A percentile compares a stretch with the other conserved stretches of the same genome.
phyloP scores from a whole-genome alignment of 768 basidiomycete genomes.

The Tylopilus cervinicoccineus region DNA sequence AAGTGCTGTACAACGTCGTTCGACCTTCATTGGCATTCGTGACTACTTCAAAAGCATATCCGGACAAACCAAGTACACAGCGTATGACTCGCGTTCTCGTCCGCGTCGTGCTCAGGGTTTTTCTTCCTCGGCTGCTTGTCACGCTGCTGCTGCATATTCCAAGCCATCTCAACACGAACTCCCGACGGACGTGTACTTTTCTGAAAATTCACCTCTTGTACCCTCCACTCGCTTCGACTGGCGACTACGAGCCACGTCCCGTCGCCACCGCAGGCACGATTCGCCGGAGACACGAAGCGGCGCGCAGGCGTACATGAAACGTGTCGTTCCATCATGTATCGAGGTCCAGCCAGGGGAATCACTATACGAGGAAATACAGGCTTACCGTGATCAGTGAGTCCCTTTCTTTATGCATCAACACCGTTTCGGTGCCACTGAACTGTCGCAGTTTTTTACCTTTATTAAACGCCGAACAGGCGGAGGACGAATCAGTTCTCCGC shows the following conservation, averaged over 20 bases:
- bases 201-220: constrained; percentile 26
- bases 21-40: constrained; percentile 31
- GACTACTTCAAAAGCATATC: constrained; percentile 25
- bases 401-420: not conserved
- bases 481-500: constrained; percentile 55
- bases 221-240: constrained; percentile 52
- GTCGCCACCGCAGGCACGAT: constrained; percentile 21
- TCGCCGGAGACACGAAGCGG: constrained; percentile 8
- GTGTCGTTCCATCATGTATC: constrained; percentile 35
- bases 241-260: constrained; percentile 52
- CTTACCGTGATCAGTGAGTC: constrained; percentile 53
- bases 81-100: not conserved
- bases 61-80: not conserved
- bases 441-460: constrained; percentile 44
- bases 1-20: constrained; percentile 6
- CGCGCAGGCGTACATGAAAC: constrained; percentile 30
- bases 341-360: constrained; percentile 36
- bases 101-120: constrained; percentile 7
- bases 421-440: not conserved
- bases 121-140: constrained; percentile 11
- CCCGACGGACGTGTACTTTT: constrained; percentile 28
- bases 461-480: constrained; percentile 55
- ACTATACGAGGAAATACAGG: constrained; percentile 47
- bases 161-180: constrained; percentile 19
- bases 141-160: constrained; percentile 5